Evolutionary conservation across 1,284 basidiomycete genomes (phyloP), one percentile per base, ranked within the genome.

Genomic region (Papiliotrema terrestris): DNA sequence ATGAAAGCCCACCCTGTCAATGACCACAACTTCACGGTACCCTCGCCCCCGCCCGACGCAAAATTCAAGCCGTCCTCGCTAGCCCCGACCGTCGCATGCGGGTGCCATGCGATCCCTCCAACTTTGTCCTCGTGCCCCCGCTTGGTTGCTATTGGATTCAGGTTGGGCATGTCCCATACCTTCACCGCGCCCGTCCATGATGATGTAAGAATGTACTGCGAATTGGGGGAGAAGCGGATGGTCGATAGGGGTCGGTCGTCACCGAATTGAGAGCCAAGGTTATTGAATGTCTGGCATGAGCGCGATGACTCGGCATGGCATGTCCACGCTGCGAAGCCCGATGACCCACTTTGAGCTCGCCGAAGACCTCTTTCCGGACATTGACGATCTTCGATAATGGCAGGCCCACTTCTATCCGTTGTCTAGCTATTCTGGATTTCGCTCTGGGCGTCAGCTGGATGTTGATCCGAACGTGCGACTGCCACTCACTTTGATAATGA

Each of bases 101-200:
- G 96, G 80, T 98, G 95, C 96, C 96, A 99, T 32, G 94, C 93
- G 26, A 97, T 84, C 17, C 96, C 96, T 46, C 94, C 91, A 19
- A 98, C 85, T 56, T 89, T 88, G 72, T 98, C 96, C 39, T 80
- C 84, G 66, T 98, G 95, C 0, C 89, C 89, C 74, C 86, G 80
- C 51, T 91, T 75, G 22, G 88, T 84, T 36, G 82, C 80, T 47
- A 89, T 82, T 45, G 85, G 83, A 55, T 88, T 91, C 70, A 91
- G 90, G 23, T 86, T 83, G 11, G 96, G 96, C 14, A 98, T 84
- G 65, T 91, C 88, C 96, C 96, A 98, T 13, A 98, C 71, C 78
- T 94, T 97, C 32, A 94, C 85, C 42, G 86, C 86, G 23, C 96
- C 96, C 13, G 93, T 91, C 96, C 96, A 99, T 64, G 90, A 91